phyloP scores from a whole-genome alignment of 768 basidiomycete species.

The Hemileccinum impolitum region DNA sequence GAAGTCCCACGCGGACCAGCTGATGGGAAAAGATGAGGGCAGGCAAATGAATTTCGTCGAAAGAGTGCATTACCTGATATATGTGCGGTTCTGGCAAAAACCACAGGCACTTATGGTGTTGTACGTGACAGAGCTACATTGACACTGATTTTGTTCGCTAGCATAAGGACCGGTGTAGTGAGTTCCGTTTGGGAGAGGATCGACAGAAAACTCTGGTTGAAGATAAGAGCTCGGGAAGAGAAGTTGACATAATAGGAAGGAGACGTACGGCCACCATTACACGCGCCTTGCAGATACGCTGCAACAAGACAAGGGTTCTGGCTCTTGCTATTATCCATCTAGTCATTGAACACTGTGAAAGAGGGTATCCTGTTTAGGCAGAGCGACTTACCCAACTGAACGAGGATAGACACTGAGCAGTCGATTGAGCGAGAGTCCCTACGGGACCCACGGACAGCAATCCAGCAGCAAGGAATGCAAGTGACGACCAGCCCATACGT shows the following conservation, averaged over 20 bases:
- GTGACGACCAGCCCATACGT: conserved; percentile 7
- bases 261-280: conserved; percentile 40
- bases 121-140: conserved; percentile 57
- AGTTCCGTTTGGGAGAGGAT: conserved; percentile 33
- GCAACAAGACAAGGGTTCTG: conserved; percentile 48
- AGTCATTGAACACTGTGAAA: neutral
- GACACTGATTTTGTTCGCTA: conserved; percentile 34
- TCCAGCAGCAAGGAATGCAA: conserved; percentile 16
- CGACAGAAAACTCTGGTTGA: conserved; percentile 36
- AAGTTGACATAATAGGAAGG: neutral
- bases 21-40: conserved; percentile 18
- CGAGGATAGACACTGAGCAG: conserved; percentile 21
- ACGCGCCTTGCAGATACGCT: conserved; percentile 41
- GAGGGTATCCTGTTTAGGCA: neutral
- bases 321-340: conserved; percentile 41
- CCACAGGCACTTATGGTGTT: conserved; percentile 56
- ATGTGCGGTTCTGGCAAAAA: conserved; percentile 47
- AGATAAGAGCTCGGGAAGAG: conserved; percentile 7
- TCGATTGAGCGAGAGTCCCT: conserved; percentile 20
- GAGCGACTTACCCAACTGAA: conserved; percentile 27
- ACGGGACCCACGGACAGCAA: conserved; percentile 17
- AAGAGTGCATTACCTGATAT: conserved; percentile 30
- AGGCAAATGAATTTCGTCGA: neutral
- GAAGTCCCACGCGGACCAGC: conserved; percentile 50
- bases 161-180: conserved; percentile 34